Evolutionary conservation across 257 asterid genomes (phyloP), one percentile per base, ranked within the genome.

Genomic region (Catharanthus roseus): DNA sequence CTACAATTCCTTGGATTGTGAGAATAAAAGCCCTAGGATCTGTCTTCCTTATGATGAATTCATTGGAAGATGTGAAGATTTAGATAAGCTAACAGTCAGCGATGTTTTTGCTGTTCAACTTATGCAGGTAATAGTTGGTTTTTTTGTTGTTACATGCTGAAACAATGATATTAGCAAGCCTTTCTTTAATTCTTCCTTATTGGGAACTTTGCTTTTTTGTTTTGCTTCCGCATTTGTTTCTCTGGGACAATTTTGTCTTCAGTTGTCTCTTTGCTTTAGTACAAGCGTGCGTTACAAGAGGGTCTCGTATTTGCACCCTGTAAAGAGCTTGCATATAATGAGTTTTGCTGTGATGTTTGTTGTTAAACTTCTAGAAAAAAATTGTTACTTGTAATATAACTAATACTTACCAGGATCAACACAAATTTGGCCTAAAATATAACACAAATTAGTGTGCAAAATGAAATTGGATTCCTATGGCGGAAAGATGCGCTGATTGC

Each of bases 21-120:
- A 80, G 75, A 75, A 70, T 63, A 76, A 77, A 68, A 68, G 77
- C 71, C 47, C 57, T 63, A 86, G 83, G 71, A 78, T 82, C 67
- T 91, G 96, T 82, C 86, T 87, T 68, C 79, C 81, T 67, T 95
- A 76, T 79, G 83, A 80, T 47, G 86, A 76, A 73, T 95, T 95
- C 77, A 85, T 95, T 80, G 80, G 75, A 74, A 85, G 80, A 74
- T 91, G 97, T 75, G 87, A 86, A 56, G 99, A 95, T 75, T 77
- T 87, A 75, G 99, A 91, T 10, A 91, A 86, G 80, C 78, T 91
- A 91, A 89, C 97, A 3, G 86, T 89, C 70, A 87, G 95, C 16
- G 96, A 95, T 86, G 96, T 91, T n/a, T 95, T 95, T 70, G 96
- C 95, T 10, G 73, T 89, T 86, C 99, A 95, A 85, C 96, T 95